Base-by-base conservation (phyloP, 169 alveolate genomes). In the Cryptosporidium xiaoi region DNA sequence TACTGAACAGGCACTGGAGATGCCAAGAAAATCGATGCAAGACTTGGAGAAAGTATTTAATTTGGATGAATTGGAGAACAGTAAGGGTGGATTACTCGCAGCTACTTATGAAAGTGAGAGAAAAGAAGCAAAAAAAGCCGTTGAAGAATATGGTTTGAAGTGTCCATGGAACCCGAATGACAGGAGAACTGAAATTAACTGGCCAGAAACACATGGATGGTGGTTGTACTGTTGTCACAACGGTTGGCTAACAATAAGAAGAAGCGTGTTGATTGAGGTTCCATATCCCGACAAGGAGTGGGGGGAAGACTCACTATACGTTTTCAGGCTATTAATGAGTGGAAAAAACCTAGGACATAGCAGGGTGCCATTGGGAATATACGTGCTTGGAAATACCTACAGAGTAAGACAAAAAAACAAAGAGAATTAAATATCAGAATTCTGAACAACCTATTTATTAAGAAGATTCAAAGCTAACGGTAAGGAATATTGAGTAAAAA, bases 201-300 rank as follows among this genome's bases (percentile, higher is more conserved):
- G 87, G 71, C 87, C 87, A 46, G 87, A 77, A 44, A 77, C 87
- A 13, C 77, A 62, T n/a, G 71, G 77, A 27, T 77, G 87, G 87
- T 77, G 87, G 87, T 62, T 77, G 4, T 77, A 77, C 20, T 77
- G 87, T n/a, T 77, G 87, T 20, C 87, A 77, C 29, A 77, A 77
- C 55, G 87, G 87, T 2, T 77, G 87, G 87, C 40, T 77, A 13
- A 77, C 69, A 40, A 60, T 77, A 8, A 77, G 48, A 20, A 77
- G 51, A 18, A 46, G 51, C 36, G 64, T 77, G 5, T 13, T 77
- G 2, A 77, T 77, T 8, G 87, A 77, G 34, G 87, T 77, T n/a
- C 87, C 87, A 2, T 77, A 62, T 15, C 77, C 69, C 2, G 87
- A 77, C 10, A 77, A 60, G 34, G 24, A 55, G 1, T 60, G 51